Percentiles rank a stretch among this genome's conserved stretches.
Conservation (phyloP, 305 asterid species). For the Plantago rigida region DNA sequence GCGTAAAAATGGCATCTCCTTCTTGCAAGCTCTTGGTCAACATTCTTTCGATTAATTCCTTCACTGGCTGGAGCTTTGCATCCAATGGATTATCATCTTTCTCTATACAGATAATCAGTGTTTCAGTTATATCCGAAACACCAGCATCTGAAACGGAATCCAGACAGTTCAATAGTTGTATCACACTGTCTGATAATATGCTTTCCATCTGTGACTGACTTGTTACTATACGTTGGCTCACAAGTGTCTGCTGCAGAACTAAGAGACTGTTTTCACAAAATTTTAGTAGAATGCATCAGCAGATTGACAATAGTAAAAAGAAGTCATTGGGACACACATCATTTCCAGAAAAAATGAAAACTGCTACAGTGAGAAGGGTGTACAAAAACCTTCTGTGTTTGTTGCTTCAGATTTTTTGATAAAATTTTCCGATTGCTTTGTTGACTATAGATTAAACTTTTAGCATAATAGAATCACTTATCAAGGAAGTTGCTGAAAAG, state of each 20-base stretch:
- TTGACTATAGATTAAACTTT: no score
- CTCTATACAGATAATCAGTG: constrained; percentile 30
- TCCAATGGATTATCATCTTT: constrained; percentile 24
- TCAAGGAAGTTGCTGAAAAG: not conserved
- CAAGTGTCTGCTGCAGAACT: constrained; percentile 67
- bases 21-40: constrained; percentile 49
- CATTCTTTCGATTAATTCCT: constrained; percentile 49
- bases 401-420: no score
- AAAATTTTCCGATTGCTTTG: no score
- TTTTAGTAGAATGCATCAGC: not conserved
- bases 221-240: constrained; percentile 45
- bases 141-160: constrained; percentile 48
- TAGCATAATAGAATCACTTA: no score
- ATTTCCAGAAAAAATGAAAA: no score
- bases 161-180: constrained; percentile 52
- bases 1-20: constrained; percentile 41
- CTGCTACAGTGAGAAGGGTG: no score
- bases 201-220: constrained; percentile 51
- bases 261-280: constrained; percentile 49
- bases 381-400: no score
- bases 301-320: not conserved
- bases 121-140: constrained; percentile 35
- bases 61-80: constrained; percentile 32
- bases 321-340: no score
- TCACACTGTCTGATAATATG: constrained; percentile 37